Evolutionary conservation across 495 filamentous ascomycete species (phyloP).

Genomic region (Podospora comata): DNA sequence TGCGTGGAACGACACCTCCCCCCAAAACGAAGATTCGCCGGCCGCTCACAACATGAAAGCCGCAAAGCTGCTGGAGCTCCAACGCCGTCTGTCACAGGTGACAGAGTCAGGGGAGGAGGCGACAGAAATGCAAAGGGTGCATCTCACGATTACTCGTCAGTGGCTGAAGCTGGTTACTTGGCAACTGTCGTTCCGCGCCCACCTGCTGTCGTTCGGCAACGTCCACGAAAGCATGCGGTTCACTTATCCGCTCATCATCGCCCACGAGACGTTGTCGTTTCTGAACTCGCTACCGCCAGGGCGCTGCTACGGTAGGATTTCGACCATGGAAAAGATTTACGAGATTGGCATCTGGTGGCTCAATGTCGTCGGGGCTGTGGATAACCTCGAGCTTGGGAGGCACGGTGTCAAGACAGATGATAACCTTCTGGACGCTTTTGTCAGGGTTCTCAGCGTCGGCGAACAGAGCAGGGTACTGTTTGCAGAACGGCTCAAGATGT

Average conservation of each 20-base stretch:
- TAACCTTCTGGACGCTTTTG: background rate
- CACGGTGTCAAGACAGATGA: background rate
- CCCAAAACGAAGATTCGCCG: background rate
- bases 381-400: conserved; percentile 27
- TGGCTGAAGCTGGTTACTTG: conserved; percentile 62
- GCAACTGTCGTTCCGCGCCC: conserved; percentile 56
- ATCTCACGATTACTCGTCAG: conserved; percentile 59
- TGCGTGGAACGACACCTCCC: background rate
- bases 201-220: conserved; percentile 52
- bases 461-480: background rate
- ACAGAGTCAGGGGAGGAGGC: conserved; percentile 33
- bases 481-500: background rate
- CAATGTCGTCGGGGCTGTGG: conserved; percentile 34
- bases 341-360: conserved; percentile 53
- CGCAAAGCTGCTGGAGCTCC: background rate
- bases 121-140: conserved; percentile 55
- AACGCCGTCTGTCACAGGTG: background rate
- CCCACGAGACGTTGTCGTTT: background rate
- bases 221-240: conserved; percentile 22
- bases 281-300: conserved; percentile 35
- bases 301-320: conserved; percentile 1
- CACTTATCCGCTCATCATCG: background rate
- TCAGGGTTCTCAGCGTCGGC: background rate
- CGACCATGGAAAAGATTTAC: conserved; percentile 55
- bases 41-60: background rate